Percentiles rank a stretch among this genome's conserved stretches.
phyloP scores from a whole-genome alignment of 2,329 filamentous ascomycete genomes.

The Fusarium annulatum region DNA sequence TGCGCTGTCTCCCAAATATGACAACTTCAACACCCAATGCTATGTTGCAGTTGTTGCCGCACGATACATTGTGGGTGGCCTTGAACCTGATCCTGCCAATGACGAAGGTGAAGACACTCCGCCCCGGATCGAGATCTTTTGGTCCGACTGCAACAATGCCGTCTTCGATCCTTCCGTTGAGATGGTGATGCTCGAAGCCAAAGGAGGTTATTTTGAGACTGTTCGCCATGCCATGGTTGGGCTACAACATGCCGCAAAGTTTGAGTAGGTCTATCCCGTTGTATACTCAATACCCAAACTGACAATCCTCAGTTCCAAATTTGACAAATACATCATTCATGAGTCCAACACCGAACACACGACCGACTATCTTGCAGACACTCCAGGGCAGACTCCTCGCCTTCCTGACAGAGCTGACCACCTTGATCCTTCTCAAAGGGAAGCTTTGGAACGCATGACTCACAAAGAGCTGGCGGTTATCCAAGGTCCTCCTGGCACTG shows the following conservation, averaged over 20 bases:
- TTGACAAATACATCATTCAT: conserved; percentile 70
- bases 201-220: conserved; percentile 80
- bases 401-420: conserved; percentile 28
- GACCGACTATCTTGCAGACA: conserved; percentile 47
- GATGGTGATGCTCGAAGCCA: conserved; percentile 83
- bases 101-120: conserved; percentile 53
- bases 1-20: conserved; percentile 61
- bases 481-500: conserved; percentile 81
- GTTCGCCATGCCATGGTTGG: conserved; percentile 77
- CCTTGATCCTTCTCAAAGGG: conserved; percentile 78
- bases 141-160: conserved; percentile 68
- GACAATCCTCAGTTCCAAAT: conserved; percentile 59
- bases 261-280: conserved; percentile 59
- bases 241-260: conserved; percentile 69
- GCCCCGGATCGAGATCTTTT: conserved; percentile 81
- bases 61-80: conserved; percentile 67
- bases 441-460: conserved; percentile 75
- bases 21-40: conserved; percentile 74
- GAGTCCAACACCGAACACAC: conserved; percentile 50
- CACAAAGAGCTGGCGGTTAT: conserved; percentile 79
- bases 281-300: neutral
- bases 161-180: conserved; percentile 75
- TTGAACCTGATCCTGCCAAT: conserved; percentile 63
- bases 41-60: conserved; percentile 79
- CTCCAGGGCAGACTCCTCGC: neutral